These are phyloP conservation scores for Volvox reticuliferus DNA, from an alignment of 139 green algal genomes.

Conservation along the genomic window DNA sequence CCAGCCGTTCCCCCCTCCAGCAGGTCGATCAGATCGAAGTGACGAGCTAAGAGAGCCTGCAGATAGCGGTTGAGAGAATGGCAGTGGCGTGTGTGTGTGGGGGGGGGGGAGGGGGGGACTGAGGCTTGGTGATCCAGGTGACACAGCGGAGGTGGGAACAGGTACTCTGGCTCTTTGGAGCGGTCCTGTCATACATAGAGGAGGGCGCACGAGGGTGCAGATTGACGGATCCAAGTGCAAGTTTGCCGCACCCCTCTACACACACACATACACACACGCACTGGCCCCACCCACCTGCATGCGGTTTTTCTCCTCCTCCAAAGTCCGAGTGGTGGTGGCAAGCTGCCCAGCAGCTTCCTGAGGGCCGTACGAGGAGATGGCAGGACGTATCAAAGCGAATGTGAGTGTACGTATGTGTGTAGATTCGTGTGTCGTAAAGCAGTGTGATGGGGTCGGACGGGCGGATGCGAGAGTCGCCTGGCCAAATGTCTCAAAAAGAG, in stretches of 20 bases:
- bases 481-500: too few relatives aligned
- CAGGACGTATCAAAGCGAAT: neutral
- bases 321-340: constrained; percentile 22
- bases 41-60: constrained; percentile 34
- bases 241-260: neutral
- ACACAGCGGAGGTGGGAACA: too few relatives aligned
- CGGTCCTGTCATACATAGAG: too few relatives aligned
- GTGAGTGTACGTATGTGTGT: neutral
- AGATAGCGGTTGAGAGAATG: neutral
- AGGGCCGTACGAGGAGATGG: neutral
- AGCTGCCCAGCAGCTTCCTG: constrained; percentile 20
- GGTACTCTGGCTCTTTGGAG: too few relatives aligned
- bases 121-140: too few relatives aligned
- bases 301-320: constrained; percentile 51
- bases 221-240: too few relatives aligned
- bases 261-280: too few relatives aligned
- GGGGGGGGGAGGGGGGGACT: neutral
- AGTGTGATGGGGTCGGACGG: neutral
- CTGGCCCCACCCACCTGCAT: constrained; percentile 38
- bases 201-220: too few relatives aligned
- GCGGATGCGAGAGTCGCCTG: too few relatives aligned
- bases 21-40: constrained; percentile 43
- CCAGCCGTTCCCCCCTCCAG: constrained; percentile 25
- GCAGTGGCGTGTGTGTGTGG: neutral
- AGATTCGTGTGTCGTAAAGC: neutral